A percentile compares a stretch with the other conserved stretches of the same genome.
phyloP scores from a whole-genome alignment of 208 protist species.

The Strigomonas culicis region DNA sequence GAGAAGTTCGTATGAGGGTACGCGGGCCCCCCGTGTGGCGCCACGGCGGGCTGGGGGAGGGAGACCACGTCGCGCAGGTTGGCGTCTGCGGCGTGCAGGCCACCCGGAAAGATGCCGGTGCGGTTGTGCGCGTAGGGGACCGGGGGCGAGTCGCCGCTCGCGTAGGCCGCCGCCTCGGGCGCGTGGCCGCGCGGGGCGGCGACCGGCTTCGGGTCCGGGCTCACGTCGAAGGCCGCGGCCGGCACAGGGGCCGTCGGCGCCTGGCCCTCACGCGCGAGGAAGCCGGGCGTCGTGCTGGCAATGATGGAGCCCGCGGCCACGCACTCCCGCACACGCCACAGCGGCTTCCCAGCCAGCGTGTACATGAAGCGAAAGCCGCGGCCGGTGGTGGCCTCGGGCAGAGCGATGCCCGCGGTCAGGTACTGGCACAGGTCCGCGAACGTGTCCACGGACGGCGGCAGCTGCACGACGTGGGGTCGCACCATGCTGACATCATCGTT shows the following conservation, averaged over 20 bases:
- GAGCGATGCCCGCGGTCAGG: slow-evolving; percentile 40
- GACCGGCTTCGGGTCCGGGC: slow-evolving; percentile 9
- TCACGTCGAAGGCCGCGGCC: slow-evolving; percentile 9
- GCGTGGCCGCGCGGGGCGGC: neutral
- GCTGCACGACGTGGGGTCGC: slow-evolving; percentile 23
- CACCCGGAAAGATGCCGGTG: neutral
- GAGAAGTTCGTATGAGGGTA: neutral
- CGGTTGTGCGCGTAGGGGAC: neutral
- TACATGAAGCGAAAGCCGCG: slow-evolving; percentile 75
- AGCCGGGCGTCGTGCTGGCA: slow-evolving; percentile 55
- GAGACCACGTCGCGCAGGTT: neutral
- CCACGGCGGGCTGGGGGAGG: neutral
- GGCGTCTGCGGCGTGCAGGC: neutral
- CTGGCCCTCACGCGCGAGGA: slow-evolving; percentile 28
- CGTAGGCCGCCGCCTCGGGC: neutral
- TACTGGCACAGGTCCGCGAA: slow-evolving; percentile 57
- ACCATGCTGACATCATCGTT: slow-evolving; percentile 59
- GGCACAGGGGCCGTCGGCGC: slow-evolving; percentile 7
- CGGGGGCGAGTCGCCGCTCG: neutral
- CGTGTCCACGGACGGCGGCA: slow-evolving; percentile 52
- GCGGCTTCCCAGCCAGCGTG: slow-evolving; percentile 47
- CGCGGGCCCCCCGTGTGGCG: too few relatives aligned
- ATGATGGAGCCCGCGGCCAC: slow-evolving; percentile 49
- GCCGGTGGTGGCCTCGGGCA: slow-evolving; percentile 19
- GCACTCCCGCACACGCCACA: slow-evolving; percentile 76